Percentiles rank a stretch among this genome's conserved stretches.
Evolutionary conservation across 164 flowering plant genomes (phyloP).

Genomic region (Macadamia integrifolia): DNA sequence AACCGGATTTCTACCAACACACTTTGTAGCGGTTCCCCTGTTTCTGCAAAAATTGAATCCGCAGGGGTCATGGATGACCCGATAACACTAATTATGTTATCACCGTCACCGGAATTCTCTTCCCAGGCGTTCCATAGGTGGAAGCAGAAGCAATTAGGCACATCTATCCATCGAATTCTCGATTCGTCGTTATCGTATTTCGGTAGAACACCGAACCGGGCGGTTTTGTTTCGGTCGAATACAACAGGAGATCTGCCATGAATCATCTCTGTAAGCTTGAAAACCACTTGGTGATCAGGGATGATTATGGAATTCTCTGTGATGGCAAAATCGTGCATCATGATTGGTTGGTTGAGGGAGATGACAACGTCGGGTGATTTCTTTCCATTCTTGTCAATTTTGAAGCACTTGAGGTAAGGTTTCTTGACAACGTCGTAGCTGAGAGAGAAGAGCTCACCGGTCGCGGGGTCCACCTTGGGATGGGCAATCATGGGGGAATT

Average conservation of each 20-base stretch:
- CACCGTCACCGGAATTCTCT: conserved; percentile 24
- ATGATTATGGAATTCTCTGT: conserved; percentile 41
- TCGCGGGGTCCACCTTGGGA: conserved; percentile 53
- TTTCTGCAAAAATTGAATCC: conserved; percentile 37
- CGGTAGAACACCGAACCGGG: conserved; percentile 43
- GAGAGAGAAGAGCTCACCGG: conserved; percentile 44
- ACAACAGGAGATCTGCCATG: conserved; percentile 52
- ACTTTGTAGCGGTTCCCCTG: conserved; percentile 11
- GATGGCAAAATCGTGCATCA: conserved; percentile 52
- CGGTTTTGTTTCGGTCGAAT: conserved; percentile 30
- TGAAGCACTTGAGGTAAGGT: conserved; percentile 50
- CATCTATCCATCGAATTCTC: conserved; percentile 41
- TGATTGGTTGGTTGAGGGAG: conserved; percentile 32
- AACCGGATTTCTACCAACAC: conserved; percentile 41
- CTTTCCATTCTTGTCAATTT: conserved; percentile 26
- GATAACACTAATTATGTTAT: conserved; percentile 29
- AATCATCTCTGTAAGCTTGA: conserved; percentile 52
- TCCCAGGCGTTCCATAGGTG: conserved; percentile 68
- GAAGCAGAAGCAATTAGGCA: conserved; percentile 50
- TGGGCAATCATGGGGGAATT: conserved; percentile 45
- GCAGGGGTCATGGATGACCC: conserved; percentile 65
- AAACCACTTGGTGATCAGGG: conserved; percentile 57
- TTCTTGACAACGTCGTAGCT: conserved; percentile 42
- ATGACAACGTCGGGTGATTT: conserved; percentile 41
- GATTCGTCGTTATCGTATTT: conserved; percentile 28